Conservation (phyloP, 768 basidiomycete genomes). For the Vishniacozyma victoriae region DNA sequence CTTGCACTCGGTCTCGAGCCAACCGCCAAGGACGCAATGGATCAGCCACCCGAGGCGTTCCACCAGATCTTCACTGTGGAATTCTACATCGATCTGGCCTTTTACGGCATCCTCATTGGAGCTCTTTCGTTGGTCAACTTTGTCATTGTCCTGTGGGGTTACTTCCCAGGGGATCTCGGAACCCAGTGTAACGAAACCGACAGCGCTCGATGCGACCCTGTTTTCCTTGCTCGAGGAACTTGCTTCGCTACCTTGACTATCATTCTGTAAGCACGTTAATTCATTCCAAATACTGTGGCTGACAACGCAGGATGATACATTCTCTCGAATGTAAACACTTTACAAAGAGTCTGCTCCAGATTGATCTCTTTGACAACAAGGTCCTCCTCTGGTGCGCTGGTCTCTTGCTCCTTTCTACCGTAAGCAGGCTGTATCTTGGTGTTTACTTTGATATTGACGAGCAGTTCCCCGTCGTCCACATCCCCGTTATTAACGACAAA, state of each 20-base stretch:
- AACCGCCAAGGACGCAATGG: conserved; percentile 56
- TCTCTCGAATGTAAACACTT: conserved; percentile 47
- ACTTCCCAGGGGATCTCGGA: conserved; percentile 45
- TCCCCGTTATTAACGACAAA: conserved; percentile 43
- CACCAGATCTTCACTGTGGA: conserved; percentile 48
- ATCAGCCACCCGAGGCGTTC: conserved; percentile 48
- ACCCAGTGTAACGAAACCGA: conserved; percentile 43
- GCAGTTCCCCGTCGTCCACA: conserved; percentile 48
- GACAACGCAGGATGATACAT: conserved; percentile 24
- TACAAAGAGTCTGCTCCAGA: conserved; percentile 39
- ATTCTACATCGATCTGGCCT: conserved; percentile 45
- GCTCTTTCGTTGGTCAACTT: conserved; percentile 45
- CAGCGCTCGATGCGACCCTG: conserved; percentile 40
- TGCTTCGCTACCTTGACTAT: conserved; percentile 48
- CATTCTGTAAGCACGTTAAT: conserved; percentile 26
- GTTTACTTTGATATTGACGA: neutral
- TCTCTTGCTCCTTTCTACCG: conserved; percentile 35
- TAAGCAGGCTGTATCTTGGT: conserved; percentile 3
- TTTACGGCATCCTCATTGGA: conserved; percentile 49
- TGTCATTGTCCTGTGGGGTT: conserved; percentile 47
- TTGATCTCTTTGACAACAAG: conserved; percentile 47
- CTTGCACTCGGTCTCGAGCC: conserved; percentile 56
- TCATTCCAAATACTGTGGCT: neutral
- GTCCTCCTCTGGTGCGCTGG: conserved; percentile 44
- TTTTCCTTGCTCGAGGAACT: conserved; percentile 48